These are phyloP conservation scores for Cadophora luteo-olivacea DNA, from an alignment of 2,329 filamentous ascomycete genomes.

Conservation along the genomic window DNA sequence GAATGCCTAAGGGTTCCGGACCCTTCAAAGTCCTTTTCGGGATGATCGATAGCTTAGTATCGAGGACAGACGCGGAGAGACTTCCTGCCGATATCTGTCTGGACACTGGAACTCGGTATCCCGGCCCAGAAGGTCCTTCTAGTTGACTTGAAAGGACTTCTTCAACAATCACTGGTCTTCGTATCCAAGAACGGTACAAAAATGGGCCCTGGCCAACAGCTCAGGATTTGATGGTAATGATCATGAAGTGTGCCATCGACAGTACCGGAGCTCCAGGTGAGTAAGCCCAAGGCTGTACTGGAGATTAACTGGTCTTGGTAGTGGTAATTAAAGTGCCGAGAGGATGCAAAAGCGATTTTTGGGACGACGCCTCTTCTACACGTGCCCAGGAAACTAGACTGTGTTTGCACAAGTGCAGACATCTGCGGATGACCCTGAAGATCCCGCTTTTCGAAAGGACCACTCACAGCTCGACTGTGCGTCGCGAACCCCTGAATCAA, in stretches of 20 bases:
- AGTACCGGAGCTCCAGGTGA: not conserved
- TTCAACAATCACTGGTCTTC: not conserved
- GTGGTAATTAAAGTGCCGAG: constrained; percentile 13
- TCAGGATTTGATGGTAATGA: too few relatives aligned
- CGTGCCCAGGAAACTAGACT: not conserved
- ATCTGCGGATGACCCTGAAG: not conserved
- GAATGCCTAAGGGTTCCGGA: not conserved
- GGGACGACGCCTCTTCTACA: not conserved
- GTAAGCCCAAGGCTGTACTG: not conserved
- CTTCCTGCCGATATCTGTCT: not conserved
- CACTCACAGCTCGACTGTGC: not conserved
- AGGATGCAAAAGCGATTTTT: not conserved
- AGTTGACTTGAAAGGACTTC: not conserved
- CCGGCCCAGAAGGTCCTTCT: not conserved
- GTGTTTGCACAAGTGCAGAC: not conserved
- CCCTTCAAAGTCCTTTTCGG: not conserved
- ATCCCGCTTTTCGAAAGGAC: not conserved
- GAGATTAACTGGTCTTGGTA: constrained; percentile 11
- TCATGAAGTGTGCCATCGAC: not conserved
- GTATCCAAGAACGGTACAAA: too few relatives aligned
- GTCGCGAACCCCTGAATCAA: constrained; percentile 10
- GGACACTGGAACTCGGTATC: not conserved
- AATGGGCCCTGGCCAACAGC: too few relatives aligned
- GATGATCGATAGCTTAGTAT: not conserved
- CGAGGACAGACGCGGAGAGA: constrained; percentile 2